Base-by-base conservation (phyloP, 768 basidiomycete genomes). In the Pisolithus orientalis region DNA sequence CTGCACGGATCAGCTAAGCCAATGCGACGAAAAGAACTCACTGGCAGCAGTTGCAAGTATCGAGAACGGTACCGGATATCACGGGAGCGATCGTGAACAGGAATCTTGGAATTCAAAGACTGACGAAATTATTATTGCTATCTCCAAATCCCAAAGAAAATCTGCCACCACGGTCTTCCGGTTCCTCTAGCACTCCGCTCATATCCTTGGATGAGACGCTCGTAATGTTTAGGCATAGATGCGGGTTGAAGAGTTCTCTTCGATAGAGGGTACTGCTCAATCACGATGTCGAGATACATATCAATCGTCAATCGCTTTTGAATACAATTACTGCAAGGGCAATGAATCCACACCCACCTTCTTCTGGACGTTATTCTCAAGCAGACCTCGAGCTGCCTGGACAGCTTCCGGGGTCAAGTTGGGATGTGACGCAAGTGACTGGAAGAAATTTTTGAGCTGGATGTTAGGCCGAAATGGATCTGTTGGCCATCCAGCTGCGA, bases 381-480 rank as follows among this genome's bases (percentile, higher is more conserved):
- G 58, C 14, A 91, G 63, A 4, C 76, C 75, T 51, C 74, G 74
- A 28, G 83, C 77, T 4, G 87, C 80, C 4, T 75, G 70, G 2
- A 88, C 85, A 0, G 84, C 81, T 44, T 72, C 66, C 2, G 75
- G 70, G 5, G 85, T 84, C 21, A 91, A 75, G 42, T 75, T 80
- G 4, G 87, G 89, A 59, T 90, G 88, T 0, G 75, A 70, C 0
- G 86, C 74, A 52, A 90, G 74, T 0, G 85, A 82, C 28, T 74
- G 66, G 37, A 90, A 72, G 57, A 90, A 83, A 1, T 66, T 76
- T 56, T 78, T 79, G 31, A 90, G 75, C 69, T 91, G 89, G 7
- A 90, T 62, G 55, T 87, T 84, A 1, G 87, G 87, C 3, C 89
- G 78, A 64, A 91, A 86, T 0, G 86, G 86, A 59, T 92, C 89